phyloP scores from a whole-genome alignment of 2,329 filamentous ascomycete genomes.

The Xylariaceae sp. region DNA sequence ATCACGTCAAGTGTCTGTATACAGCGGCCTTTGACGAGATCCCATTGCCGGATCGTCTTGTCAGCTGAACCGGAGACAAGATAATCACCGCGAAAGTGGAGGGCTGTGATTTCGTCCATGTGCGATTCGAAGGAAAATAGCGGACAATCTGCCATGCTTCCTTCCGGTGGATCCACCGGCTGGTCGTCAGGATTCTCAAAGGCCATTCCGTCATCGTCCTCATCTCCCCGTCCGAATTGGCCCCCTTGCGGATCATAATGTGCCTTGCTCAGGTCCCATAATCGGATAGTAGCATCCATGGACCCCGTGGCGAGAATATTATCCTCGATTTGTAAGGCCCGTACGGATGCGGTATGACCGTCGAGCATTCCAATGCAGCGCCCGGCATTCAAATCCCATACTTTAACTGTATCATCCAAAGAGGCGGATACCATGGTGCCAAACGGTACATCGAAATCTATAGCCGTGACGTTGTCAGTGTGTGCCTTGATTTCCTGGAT shows the following conservation, averaged over 20 bases:
- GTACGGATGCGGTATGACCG: conserved; percentile 91
- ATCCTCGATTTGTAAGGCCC: conserved; percentile 90
- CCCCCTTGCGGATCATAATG: conserved; percentile 75
- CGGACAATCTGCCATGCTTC: conserved; percentile 86
- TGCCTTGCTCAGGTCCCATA: conserved; percentile 93
- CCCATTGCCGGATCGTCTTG: conserved; percentile 97
- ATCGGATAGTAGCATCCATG: conserved; percentile 87
- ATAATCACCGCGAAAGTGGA: conserved; percentile 87
- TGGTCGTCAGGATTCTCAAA: conserved; percentile 73
- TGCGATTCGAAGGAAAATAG: conserved; percentile 89
- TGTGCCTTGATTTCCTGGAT: conserved; percentile 91
- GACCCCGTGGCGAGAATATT: conserved; percentile 94
- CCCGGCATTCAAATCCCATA: conserved; percentile 95
- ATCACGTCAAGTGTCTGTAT: conserved; percentile 97
- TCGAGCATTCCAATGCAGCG: conserved; percentile 90
- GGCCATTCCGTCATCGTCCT: conserved; percentile 68
- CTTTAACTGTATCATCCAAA: conserved; percentile 88
- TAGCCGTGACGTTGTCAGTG: conserved; percentile 80
- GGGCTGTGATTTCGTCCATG: conserved; percentile 89
- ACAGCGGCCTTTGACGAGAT: conserved; percentile 94
- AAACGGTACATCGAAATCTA: conserved; percentile 98
- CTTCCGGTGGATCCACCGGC: conserved; percentile 69
- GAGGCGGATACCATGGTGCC: conserved; percentile 92
- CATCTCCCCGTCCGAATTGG: conserved; percentile 59
- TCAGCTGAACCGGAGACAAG: conserved; percentile 95